Base-by-base conservation (phyloP, 257 asterid species). In the Voacanga thouarsii region DNA sequence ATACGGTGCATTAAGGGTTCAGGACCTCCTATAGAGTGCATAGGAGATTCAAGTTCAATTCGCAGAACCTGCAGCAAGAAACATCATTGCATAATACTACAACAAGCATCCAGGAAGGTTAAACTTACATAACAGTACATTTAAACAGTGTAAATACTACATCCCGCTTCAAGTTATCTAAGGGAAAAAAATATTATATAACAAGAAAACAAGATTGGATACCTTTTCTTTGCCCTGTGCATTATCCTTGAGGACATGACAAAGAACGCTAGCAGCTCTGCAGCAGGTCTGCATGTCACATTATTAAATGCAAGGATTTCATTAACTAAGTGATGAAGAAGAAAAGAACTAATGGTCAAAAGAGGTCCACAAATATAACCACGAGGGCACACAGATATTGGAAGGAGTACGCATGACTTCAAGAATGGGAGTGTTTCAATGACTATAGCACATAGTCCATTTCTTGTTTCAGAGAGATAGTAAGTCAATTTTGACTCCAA, bases 251-350 rank as follows among this genome's bases (percentile, higher is more conserved):
- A 93, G 84, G 74, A 95, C 83, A 87, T 91, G 96, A 56, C 97
- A 90, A 78, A 95, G 92, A 83, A 95, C 89, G 56, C 96, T 91
- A 65, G 98, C 97, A 81, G 99, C 99, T 89, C 99, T 89, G 86
- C 96, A 90, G 88, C 97, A 93, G 60, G 93, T 89, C 99, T 95
- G 94, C 88, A 81, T 73, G 72, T 84, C 57, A 82, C 69, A 71
- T 28, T 67, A 72, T 28, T 9, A 26, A 59, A 60, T 37, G 23
- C 3, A 26, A 11, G 61, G n/a, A 45, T 65, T 57, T 68, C 26
- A 67, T 12, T 56, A 26, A 43, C 24, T 43, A 33, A 30, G 49
- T 24, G 28, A 37, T 55, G 16, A 50, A 21, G 21, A 59, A 75
- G 24, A 30, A 72, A 72, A 7, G 49, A 72, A 30, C 30, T n/a